Evolutionary conservation across 2,329 filamentous ascomycete species (phyloP).

Genomic region (Colletotrichum lentis): DNA sequence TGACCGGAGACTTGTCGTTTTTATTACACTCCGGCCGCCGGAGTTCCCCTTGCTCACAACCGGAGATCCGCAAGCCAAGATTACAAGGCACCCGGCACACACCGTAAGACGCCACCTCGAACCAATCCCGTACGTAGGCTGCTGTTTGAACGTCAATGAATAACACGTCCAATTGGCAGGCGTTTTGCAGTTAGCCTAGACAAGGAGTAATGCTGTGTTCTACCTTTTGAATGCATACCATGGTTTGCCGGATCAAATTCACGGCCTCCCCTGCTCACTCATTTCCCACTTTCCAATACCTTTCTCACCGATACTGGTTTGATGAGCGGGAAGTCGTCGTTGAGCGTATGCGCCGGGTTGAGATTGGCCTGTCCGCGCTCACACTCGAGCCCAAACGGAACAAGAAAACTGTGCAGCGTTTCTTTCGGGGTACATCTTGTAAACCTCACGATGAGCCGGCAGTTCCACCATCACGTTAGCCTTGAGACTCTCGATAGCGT

Average conservation of each 20-base stretch:
- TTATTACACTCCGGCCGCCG: background rate
- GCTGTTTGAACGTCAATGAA: no score
- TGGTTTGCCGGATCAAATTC: no score
- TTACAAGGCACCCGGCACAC: background rate
- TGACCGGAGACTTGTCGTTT: no score
- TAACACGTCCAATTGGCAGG: no score
- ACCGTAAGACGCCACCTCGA: no score
- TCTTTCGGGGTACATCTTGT: constrained; percentile 40
- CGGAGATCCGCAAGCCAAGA: constrained; percentile 2
- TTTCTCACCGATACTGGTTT: background rate
- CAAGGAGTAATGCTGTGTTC: no score
- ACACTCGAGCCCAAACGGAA: background rate
- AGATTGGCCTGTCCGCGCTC: constrained; percentile 6
- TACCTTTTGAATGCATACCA: no score
- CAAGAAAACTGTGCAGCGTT: background rate
- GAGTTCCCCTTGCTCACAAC: background rate
- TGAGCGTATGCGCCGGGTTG: background rate
- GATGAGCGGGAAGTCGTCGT: background rate
- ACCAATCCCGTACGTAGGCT: no score
- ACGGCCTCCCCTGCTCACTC: background rate
- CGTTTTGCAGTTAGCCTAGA: no score
- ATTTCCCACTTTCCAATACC: background rate
- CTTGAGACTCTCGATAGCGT: background rate
- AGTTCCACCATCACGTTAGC: background rate
- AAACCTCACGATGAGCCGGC: constrained; percentile 13